phyloP scores from a whole-genome alignment of 306 rosid genomes.

The Calophaca sinica region DNA sequence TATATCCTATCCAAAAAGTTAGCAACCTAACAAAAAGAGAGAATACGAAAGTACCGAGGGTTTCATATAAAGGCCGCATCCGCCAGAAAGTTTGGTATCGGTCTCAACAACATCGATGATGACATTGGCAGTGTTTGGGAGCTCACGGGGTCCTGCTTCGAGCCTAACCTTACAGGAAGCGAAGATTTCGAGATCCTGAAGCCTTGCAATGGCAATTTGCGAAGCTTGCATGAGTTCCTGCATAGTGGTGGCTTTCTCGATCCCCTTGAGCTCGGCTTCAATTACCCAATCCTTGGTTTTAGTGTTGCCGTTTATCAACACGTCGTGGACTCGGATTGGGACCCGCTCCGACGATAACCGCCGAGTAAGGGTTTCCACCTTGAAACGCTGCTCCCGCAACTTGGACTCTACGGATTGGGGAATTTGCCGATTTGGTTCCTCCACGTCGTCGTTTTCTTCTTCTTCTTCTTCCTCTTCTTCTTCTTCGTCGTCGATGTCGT shows the following conservation, averaged over 20 bases:
- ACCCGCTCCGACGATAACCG: slow-evolving; percentile 68
- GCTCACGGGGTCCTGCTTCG: slow-evolving; percentile 82
- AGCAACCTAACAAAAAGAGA: not conserved
- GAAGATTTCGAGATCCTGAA: slow-evolving; percentile 75
- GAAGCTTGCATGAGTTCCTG: slow-evolving; percentile 80
- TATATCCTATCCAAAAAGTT: not conserved
- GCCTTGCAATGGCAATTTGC: slow-evolving; percentile 64
- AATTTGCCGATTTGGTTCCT: slow-evolving; percentile 43
- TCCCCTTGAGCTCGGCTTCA: slow-evolving; percentile 71
- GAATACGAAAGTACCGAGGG: slow-evolving; percentile 67
- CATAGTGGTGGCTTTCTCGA: slow-evolving; percentile 68
- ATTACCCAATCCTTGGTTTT: slow-evolving; percentile 84
- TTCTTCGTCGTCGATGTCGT: slow-evolving; percentile 41
- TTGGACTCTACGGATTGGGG: slow-evolving; percentile 49
- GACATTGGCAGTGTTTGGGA: slow-evolving; percentile 79
- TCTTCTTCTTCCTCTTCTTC: slow-evolving; percentile 36
- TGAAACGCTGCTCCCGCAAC: slow-evolving; percentile 60
- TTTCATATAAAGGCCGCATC: slow-evolving; percentile 66
- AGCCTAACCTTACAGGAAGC: slow-evolving; percentile 76
- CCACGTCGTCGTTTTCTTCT: slow-evolving; percentile 25
- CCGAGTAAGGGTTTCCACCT: slow-evolving; percentile 59
- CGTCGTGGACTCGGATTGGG: slow-evolving; percentile 79
- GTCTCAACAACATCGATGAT: slow-evolving; percentile 78
- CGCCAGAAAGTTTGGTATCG: slow-evolving; percentile 61
- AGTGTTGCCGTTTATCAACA: slow-evolving; percentile 75